Evolutionary conservation across 2,329 filamentous ascomycete species (phyloP).

Genomic region (Claviceps digitariae): DNA sequence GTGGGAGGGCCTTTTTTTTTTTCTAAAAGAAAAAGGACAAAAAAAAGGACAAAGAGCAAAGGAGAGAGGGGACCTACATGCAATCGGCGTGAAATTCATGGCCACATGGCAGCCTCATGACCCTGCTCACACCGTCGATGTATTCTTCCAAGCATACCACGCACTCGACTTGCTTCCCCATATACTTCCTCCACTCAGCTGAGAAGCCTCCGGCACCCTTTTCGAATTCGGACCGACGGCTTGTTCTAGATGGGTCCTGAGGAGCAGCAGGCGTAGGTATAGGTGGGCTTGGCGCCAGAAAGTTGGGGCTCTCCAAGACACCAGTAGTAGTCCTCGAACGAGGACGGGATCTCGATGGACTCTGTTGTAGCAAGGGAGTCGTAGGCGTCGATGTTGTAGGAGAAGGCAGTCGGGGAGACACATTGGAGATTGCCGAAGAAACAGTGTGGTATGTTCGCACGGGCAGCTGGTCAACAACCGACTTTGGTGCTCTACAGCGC

Average conservation of each 20-base stretch:
- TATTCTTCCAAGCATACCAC: conserved; percentile 97
- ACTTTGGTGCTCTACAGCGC: conserved; percentile 95
- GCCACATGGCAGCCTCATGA: conserved; percentile 95
- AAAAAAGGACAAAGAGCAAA: background rate
- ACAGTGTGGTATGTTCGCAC: conserved; percentile 93
- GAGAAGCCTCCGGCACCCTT: conserved; percentile 31
- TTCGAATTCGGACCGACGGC: conserved; percentile 29
- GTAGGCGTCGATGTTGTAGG: conserved; percentile 55
- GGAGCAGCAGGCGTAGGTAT: conserved; percentile 25
- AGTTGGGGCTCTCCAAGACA: conserved; percentile 35
- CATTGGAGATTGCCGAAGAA: conserved; percentile 35
- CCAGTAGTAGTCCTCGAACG: conserved; percentile 53
- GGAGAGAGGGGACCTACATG: conserved; percentile 58
- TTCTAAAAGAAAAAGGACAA: background rate
- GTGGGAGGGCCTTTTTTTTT: too few relatives aligned
- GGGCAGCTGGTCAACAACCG: conserved; percentile 84
- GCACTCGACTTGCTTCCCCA: conserved; percentile 66
- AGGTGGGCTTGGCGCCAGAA: conserved; percentile 29
- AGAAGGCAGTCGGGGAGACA: conserved; percentile 45
- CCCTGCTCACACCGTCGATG: conserved; percentile 79
- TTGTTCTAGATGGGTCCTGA: conserved; percentile 17
- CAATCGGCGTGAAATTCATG: conserved; percentile 97
- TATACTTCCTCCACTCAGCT: conserved; percentile 50
- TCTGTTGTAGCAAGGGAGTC: conserved; percentile 63
- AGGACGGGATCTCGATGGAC: conserved; percentile 40